These are phyloP conservation scores for Fusarium begoniae DNA, from an alignment of 2,329 filamentous ascomycete genomes.

Conservation along the genomic window DNA sequence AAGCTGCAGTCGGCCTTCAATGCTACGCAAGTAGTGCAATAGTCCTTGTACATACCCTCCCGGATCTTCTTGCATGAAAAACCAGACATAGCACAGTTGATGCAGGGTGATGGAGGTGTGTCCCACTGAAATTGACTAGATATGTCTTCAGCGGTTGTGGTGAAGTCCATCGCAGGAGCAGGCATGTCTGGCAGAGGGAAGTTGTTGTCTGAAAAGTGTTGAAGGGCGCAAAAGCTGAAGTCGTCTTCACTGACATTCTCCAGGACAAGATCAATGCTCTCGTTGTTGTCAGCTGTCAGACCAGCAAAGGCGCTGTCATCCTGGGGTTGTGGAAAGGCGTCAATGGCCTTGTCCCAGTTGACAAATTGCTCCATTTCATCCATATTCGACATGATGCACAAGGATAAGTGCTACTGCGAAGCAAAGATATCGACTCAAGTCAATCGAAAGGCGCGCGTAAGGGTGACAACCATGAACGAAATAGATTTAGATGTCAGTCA, in stretches of 20 bases:
- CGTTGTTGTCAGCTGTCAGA: slow-evolving; percentile 44
- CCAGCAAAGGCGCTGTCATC: slow-evolving; percentile 48
- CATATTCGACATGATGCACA: slow-evolving; percentile 48
- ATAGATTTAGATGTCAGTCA: slow-evolving; percentile 6
- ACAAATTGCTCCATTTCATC: slow-evolving; percentile 71
- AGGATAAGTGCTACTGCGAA: slow-evolving; percentile 19
- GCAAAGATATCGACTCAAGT: slow-evolving; percentile 26
- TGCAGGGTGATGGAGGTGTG: slow-evolving; percentile 59
- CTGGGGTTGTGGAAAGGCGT: slow-evolving; percentile 48
- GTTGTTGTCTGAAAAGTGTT: slow-evolving; percentile 62
- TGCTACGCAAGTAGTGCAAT: slow-evolving; percentile 70
- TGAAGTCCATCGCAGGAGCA: slow-evolving; percentile 45
- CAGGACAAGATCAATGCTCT: slow-evolving; percentile 63
- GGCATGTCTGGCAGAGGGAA: slow-evolving; percentile 44
- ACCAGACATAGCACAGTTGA: slow-evolving; percentile 60
- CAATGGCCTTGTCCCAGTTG: slow-evolving; percentile 65
- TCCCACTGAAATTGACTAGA: slow-evolving; percentile 48
- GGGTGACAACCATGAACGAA: slow-evolving; percentile 24
- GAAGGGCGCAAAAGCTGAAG: slow-evolving; percentile 66
- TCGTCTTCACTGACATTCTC: slow-evolving; percentile 67
- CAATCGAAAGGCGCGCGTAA: slow-evolving; percentile 38
- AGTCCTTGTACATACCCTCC: slow-evolving; percentile 68
- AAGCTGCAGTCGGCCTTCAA: slow-evolving; percentile 68
- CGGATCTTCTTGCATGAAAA: slow-evolving; percentile 69
- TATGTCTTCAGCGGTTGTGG: slow-evolving; percentile 24